Base-by-base conservation (phyloP, 805 yeast genomes). In the Candida yuanshanica region DNA sequence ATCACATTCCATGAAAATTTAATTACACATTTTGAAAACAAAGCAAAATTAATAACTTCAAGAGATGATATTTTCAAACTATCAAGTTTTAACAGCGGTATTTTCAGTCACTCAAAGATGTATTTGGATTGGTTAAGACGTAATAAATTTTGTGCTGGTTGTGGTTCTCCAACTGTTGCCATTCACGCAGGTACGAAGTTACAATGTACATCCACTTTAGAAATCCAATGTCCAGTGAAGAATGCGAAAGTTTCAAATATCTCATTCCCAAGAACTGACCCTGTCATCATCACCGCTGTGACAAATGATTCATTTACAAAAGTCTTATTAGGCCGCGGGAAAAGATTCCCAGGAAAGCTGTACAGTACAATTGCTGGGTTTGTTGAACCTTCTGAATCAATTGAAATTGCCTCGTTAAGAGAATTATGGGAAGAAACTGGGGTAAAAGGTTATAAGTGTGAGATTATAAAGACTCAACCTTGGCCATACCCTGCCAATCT, bases 341-440 rank as follows among this genome's bases (percentile, higher is more conserved):
- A 72, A 50, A 68, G 95, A 41, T 75, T 76, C 54, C 77, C 79
- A 6, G 54, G 66, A 42, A 59, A 65, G 38, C 75, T 87, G 80
- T 91, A 82, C 63, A 74, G 91, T 14, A 83, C 95, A 55, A 77
- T 95, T 39, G 96, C 98, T 4, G 99, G 98, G 4, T 93, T 93
- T 62, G 80, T 91, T 77, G 99, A 91, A 60, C 96, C 96, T 1
- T 83, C 90, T 22, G 99, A 91, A 65, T 79, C 95, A 2, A 79
- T 91, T 17, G 98, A 91, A 62, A 81, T 78, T 36, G 93, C 96
- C 11, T 84, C 91, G 18, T 68, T 81, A 35, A 70, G 99, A 48
- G 99, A 91, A 60, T 83, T 86, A 23, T 90, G 93, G 88, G 99
- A 91, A 60, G 99, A 91, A 62, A 82, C 97, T 5, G 99, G 99